Conservation (phyloP, 768 basidiomycete genomes). For the Rhizopogon salebrosus region DNA sequence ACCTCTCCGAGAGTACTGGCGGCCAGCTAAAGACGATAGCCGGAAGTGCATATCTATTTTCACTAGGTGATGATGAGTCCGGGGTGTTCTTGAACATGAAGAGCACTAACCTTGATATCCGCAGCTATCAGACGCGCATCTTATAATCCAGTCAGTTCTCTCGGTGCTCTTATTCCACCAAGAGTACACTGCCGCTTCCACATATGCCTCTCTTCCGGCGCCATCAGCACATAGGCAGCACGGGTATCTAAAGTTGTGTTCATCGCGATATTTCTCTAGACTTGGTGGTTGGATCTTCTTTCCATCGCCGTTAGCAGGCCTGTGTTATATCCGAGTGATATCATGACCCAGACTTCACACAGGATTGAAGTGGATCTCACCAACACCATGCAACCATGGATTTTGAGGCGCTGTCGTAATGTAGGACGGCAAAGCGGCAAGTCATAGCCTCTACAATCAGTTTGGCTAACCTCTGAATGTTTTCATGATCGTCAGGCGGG, state of each 20-base stretch:
- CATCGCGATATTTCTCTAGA: neutral
- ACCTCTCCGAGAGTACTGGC: neutral
- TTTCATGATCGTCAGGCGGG: neutral
- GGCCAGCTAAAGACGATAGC: neutral
- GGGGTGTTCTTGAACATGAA: neutral
- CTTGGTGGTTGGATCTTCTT: neutral
- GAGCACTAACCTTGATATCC: neutral
- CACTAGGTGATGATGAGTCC: neutral
- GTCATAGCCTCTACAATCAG: neutral
- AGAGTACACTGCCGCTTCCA: neutral
- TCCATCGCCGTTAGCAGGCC: neutral
- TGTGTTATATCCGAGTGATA: neutral
- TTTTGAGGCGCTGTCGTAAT: neutral
- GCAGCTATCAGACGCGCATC: neutral
- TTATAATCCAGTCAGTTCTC: neutral
- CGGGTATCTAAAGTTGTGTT: neutral
- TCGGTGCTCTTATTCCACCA: neutral
- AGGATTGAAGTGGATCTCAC: neutral
- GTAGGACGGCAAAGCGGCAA: neutral
- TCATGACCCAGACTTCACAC: neutral
- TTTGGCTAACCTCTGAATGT: neutral
- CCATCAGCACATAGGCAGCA: neutral
- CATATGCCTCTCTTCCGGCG: neutral
- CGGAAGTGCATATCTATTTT: neutral
- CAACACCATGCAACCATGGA: neutral